Evolutionary conservation across 345 rosid genomes (phyloP), one percentile per base, ranked within the genome.

Genomic region (Atalantia buxifolia): DNA sequence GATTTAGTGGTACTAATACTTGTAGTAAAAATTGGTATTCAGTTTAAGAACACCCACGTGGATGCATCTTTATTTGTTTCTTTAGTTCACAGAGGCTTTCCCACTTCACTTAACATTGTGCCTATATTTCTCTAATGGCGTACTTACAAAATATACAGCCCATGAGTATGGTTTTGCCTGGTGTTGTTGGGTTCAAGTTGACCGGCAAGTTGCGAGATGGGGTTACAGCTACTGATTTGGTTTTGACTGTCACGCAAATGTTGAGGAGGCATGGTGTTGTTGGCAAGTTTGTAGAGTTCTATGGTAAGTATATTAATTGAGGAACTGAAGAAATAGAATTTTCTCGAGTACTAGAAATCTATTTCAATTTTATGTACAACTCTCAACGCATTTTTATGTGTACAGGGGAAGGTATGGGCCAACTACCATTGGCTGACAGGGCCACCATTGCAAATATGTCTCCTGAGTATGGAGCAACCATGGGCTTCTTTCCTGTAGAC

Each of bases 401-500:
- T 22, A 66, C 79, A 94, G 98, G 97, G 65, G 95, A 88, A 75
- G 97, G 98, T 59, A 88, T 93, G 94, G 88, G 89, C 57, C 79
- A 87, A 81, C 88, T 93, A n/a, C 90, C 98, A 74, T 82, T 94
- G 63, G 97, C 97, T 66, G 98, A 94, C 76, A 85, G 98, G 74
- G 97, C 97, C 62, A 94, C 97, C 19, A 91, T 94, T 80, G 95
- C 98, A 31, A 93, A 94, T 78, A 93, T 94, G 98, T 94, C 97
- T 66, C 98, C 98, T 7, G 97, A 93, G 84, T 94, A 94, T 85
- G 98, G 97, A 73, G 97, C 98, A 79, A 94, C 97, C 30, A 93
- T 94, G 98, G 98, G 97, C 22, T 94, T 94, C 89, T 94, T 94
- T 85, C 98, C 94, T 62, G 95, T 94, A 67, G 98, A 94, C 77